Base-by-base conservation (phyloP, 2,329 filamentous ascomycete species). In the Ophiosphaerella narmari region DNA sequence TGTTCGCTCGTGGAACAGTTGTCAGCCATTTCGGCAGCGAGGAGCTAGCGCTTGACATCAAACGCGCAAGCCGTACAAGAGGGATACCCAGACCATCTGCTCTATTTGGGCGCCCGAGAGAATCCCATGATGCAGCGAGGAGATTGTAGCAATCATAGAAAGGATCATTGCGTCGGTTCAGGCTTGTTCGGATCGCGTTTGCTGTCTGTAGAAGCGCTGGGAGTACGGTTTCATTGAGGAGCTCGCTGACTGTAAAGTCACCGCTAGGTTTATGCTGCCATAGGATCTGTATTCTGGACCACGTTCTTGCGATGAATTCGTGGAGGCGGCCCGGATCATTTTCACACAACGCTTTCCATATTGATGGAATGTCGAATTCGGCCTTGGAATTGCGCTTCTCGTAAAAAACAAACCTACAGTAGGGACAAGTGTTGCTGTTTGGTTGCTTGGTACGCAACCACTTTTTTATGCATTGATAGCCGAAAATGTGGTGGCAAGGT, bases 401-500 rank as follows among this genome's bases (percentile, higher is more conserved):
- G 7, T 63, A 54, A 9, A 70, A 29, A 4, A 60, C 48, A 24
- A 52, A 48, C n/a, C 68, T 53, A 43, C 68, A 72, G 23, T 50
- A 52, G 4, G 68, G 68, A 35, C 68, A 72, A 5, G 54, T 59
- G 18, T 53, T 60, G 14, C 53, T 62, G 37, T 66, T 65, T 2
- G 62, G 62, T 24, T 54, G 55, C 2, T 63, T 65, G 16, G 48
- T 43, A 26, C 55, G 55, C 1, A 71, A 40, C 68, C 68, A 72
- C 34, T 42, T 60, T 31, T 49, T 52, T 29, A 72, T 66, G 47
- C 68, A 72, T 7, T 46, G 37, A 33, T 69, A 52, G 8, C 67
- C 67, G 43, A 72, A 68, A 13, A 71, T 66, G 29, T 72, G 68
- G 31, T 59, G 58, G 49, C 68, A 72, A 9, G 57, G 55, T 7